Percentiles rank a stretch among this genome's conserved stretches.
Conservation (phyloP, 1,139 yeast genomes). For the Blastobotrys capitulatus region DNA sequence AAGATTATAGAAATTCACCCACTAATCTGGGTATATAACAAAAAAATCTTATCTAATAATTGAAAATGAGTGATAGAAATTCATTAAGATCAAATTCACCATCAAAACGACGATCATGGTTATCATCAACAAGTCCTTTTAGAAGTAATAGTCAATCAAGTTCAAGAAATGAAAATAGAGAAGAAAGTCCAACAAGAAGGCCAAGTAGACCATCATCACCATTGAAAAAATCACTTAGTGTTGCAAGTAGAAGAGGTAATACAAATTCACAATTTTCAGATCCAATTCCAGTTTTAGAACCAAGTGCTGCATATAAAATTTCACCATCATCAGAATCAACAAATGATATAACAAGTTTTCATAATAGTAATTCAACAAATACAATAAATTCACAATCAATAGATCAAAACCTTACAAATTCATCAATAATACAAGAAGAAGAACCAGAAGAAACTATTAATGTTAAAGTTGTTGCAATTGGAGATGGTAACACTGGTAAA, state of each 20-base stretch:
- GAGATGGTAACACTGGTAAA: slow-evolving; percentile 95
- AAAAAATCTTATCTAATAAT: no score
- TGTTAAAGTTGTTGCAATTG: slow-evolving; percentile 61
- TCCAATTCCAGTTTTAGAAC: slow-evolving; percentile 18
- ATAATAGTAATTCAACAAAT: neutral
- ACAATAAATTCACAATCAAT: slow-evolving; percentile 1
- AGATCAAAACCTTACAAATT: no score
- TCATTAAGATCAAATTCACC: slow-evolving; percentile 8
- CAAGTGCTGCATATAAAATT: slow-evolving; percentile 17
- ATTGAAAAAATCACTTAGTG: neutral
- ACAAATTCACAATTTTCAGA: slow-evolving; percentile 11
- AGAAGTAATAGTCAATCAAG: neutral
- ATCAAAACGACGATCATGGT: slow-evolving; percentile 8
- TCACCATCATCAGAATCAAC: slow-evolving; percentile 13
- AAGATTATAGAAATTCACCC: no score
- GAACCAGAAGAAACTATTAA: slow-evolving; percentile 21
- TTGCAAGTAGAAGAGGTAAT: neutral
- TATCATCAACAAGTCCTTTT: neutral
- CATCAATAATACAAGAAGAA: neutral
- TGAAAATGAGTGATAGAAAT: slow-evolving; percentile 4
- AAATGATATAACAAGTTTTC: neutral
- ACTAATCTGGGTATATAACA: no score
- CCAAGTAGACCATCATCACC: neutral
- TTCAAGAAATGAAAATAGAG: neutral
- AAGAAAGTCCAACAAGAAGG: neutral